These are phyloP conservation scores for Adansonia rubrostipa DNA, from an alignment of 441 rosid genomes.

Conservation along the genomic window DNA sequence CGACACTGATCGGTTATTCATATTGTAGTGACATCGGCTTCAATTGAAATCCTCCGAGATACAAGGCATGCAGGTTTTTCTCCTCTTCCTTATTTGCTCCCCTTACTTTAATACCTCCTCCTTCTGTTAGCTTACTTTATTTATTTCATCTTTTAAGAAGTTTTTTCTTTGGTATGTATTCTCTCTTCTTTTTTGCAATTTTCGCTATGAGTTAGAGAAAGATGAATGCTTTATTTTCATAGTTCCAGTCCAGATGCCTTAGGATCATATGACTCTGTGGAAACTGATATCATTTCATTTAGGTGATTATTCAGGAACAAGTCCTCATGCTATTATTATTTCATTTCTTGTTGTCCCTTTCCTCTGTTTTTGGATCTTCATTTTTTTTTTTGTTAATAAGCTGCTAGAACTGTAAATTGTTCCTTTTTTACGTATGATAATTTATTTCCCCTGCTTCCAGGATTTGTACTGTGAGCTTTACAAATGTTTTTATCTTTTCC, in stretches of 20 bases:
- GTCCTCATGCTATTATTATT: not conserved
- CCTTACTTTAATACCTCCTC: not conserved
- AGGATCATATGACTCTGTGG: not conserved
- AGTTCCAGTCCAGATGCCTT: not conserved
- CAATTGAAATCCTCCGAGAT: not conserved
- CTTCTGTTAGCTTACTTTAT: not conserved
- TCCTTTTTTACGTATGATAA: not conserved
- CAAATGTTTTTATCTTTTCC: not conserved
- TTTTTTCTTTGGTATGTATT: too few relatives aligned
- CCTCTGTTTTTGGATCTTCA: not conserved
- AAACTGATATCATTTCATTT: not conserved
- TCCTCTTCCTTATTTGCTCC: not conserved
- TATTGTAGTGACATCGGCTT: not conserved
- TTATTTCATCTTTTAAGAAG: not conserved
- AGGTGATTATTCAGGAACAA: not conserved
- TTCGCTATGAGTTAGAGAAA: not conserved
- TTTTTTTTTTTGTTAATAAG: too few relatives aligned
- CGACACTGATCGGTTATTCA: not conserved
- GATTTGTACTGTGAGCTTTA: not conserved
- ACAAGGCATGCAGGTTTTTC: not conserved
- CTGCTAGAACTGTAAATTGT: not conserved
- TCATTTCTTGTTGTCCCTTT: constrained; percentile 20
- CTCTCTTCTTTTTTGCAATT: not conserved
- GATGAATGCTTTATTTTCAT: not conserved
- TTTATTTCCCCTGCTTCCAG: not conserved